Base-by-base conservation (phyloP, 1,284 basidiomycete species). In the Wolfiporia cocos region DNA sequence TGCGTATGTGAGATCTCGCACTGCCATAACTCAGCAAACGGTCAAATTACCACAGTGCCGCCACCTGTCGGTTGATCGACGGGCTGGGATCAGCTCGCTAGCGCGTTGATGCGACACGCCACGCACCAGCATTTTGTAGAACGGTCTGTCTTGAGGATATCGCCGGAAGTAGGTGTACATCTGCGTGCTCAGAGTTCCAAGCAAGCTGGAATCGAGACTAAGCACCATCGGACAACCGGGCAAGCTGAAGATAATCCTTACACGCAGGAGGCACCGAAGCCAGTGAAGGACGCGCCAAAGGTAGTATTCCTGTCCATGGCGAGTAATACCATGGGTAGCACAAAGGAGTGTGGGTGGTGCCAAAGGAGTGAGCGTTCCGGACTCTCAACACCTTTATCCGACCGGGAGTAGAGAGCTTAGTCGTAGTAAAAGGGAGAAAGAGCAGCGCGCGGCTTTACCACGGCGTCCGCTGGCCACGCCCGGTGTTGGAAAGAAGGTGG, bases 71-170 rank as follows among this genome's bases (percentile, higher is more conserved):
- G 22, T 15, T 22, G 23, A 22, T 24, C n/a, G 41, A 14, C 22
- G 42, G 28, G 22, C 29, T n/a, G n/a, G n/a, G n/a, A 26, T 39
- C 21, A 39, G 18, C 24, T n/a, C 5, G 23, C 18, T 37, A 19
- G 5, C 34, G 9, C 11, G 34, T 4, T 35, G 15, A 35, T 14
- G 12, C 9, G 5, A 20, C 10, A 10, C 5, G 41, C 14, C 3
- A 68, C 76, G 52, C 51, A 83, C 81, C 52, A 80, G 49, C 24
- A 57, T 15, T 54, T 80, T 83, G 56, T 83, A 82, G 5, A 64
- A 64, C 3, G 49, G 23, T 45, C 67, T 66, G 58, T 84, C 81
- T 14, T 58, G 62, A 17, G 74, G 74, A 52, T 76, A 84, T 18
- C 70, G 67, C 49, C 62, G 62, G 52, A 72, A 77, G 49, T 82